Evolutionary conservation across 2,329 filamentous ascomycete species (phyloP), one percentile per base, ranked within the genome.

Genomic region (Macrophomina pseudophaseolina): DNA sequence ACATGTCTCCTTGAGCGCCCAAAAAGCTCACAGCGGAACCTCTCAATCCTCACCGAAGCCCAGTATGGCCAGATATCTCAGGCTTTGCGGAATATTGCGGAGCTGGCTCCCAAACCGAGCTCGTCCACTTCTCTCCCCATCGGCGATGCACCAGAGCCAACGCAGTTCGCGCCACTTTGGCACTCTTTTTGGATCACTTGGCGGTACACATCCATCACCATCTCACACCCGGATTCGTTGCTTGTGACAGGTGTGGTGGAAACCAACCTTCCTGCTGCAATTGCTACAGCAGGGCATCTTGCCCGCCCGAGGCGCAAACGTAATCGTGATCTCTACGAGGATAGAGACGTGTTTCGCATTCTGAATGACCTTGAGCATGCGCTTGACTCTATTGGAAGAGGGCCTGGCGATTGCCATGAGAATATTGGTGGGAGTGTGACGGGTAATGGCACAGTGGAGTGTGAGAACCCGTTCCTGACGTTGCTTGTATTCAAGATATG

Each of bases 211-310:
- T 59, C 56, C 6, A 32, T 59, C 28, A 59, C 56, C 1, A 5
- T 59, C 1, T 59, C 56, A 1, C 56, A 59, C 14, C 28, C 56
- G 1, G 56, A 59, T 40, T 12, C 56, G 23, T 40, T 59, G 0
- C 56, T 59, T 28, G 56, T 59, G 3, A 46, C 56, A 4, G 56
- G 56, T 28, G 28, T 59, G 18, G 56, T 59, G 28, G 56, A 59
- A 28, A 46, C 56, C 0, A 59, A 48, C 14, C 56, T 59, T 4
- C 56, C 56, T 12, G 56, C 56, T 28, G 56, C 56, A 18, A 59
- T 59, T 40, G 56, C 56, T 4, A 59, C 56, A 0, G 56, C 56
- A 0, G 56, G 40, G 3, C 56, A 59, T 40, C 56, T 59, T 3
- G 56, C 56, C 7, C 56, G 56, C 0, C 56, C 56, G 38, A 33